Evolutionary conservation across 2,329 filamentous ascomycete genomes (phyloP), one percentile per base, ranked within the genome.

Genomic region (Lecanosticta acicola): DNA sequence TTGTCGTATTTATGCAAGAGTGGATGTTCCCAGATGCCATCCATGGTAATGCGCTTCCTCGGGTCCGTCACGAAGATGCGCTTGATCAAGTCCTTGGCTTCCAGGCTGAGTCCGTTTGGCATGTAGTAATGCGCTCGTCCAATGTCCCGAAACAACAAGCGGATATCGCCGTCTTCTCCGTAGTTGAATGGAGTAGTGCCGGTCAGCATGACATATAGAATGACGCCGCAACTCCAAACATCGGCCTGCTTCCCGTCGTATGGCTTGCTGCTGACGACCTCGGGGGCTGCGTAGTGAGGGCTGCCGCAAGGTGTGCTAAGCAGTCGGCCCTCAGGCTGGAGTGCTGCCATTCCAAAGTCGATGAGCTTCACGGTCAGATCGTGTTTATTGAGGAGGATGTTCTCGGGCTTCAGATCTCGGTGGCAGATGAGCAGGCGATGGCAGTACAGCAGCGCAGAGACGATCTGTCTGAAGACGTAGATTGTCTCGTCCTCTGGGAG

Each of bases 321-420:
- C 62, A 83, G 83, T 55, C 88, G 83, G 7, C 81, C 84, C 18
- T 80, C 77, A 3, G 86, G 86, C 65, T 97, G 91, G 34, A 97
- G 74, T 3, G 91, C 91, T 36, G 93, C 93, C 90, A 98, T 96
- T 34, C 93, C 91, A 66, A 98, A 98, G 66, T 98, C 93, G 41
- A 91, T 91, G 58, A 98, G 83, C 69, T 97, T 98, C 66, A 97
- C 82, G 47, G 86, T 81, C 43, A 84, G 78, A 38, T 65, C 69
- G 4, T 83, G 73, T 2, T 74, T 73, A 46, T 89, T 89, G 41
- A 98, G 76, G 14, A 98, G 75, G 37, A 98, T 96, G 59, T 98
- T 98, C 68, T 98, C 93, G 0, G 90, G 93, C 68, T 98, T 98
- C 43, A 98, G 74, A 59, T 98, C 93, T 18, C 93, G 85, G 64